Percentiles rank a stretch among this genome's conserved stretches.
These are phyloP conservation scores for Trypethelium eluteriae DNA, from an alignment of 495 filamentous ascomycete species.

Conservation along the genomic window DNA sequence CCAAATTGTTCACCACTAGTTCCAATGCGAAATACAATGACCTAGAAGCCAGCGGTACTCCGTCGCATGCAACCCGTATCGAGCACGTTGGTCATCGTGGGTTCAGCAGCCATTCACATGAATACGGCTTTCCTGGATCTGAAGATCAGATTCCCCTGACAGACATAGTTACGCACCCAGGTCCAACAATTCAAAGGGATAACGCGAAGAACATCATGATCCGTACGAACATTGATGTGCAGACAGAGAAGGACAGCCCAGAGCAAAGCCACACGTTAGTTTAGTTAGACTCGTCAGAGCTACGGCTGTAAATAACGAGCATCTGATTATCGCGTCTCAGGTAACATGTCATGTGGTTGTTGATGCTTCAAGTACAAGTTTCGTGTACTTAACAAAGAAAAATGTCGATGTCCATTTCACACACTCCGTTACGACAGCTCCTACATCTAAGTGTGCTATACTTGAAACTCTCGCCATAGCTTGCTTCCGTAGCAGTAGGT, in stretches of 20 bases:
- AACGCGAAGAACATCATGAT: conserved; percentile 6
- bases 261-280: not conserved
- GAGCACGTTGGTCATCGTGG: not conserved
- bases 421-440: not conserved
- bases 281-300: not conserved
- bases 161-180: not conserved
- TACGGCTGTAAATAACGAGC: not conserved
- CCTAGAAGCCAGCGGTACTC: not conserved
- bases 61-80: not conserved
- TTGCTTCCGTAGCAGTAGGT: not conserved
- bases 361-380: not conserved
- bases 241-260: conserved; percentile 1
- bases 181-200: not conserved
- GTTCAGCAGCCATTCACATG: not conserved
- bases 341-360: not conserved
- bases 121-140: not conserved
- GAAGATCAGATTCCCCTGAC: not conserved
- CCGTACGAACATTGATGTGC: conserved; percentile 11
- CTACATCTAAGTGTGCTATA: not conserved
- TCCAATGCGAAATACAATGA: not conserved
- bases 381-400: not conserved
- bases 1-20: not conserved
- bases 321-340: not conserved
- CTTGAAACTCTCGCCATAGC: not conserved
- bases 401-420: not conserved